phyloP scores from a whole-genome alignment of 2,329 filamentous ascomycete species.

The Penicillium italicum region DNA sequence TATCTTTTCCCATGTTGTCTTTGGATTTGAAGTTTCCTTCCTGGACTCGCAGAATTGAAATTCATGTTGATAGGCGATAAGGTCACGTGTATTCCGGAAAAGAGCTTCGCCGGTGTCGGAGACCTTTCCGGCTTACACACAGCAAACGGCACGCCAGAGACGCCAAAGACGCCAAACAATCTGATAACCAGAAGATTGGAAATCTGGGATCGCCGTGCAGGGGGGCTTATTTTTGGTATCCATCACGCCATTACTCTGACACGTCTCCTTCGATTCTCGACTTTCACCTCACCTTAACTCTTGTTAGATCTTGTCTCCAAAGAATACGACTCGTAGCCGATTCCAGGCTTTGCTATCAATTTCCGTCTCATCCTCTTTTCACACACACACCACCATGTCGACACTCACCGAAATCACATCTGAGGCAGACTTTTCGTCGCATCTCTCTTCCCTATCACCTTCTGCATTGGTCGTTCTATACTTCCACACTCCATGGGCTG shows the following conservation, averaged over 20 bases:
- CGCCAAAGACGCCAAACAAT: conserved; percentile 19
- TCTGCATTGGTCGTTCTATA: conserved; percentile 78
- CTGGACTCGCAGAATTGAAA: not conserved
- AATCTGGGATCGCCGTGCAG: conserved; percentile 20
- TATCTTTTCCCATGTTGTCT: conserved; percentile 22
- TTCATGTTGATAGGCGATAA: conserved; percentile 17
- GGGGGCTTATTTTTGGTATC: conserved; percentile 1
- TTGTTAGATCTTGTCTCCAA: not conserved
- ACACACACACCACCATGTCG: conserved; percentile 57
- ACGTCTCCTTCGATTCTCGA: conserved; percentile 7
- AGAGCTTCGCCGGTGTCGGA: not conserved
- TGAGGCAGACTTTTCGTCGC: conserved; percentile 68
- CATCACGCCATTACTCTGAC: conserved; percentile 26
- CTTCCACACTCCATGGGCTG: conserved; percentile 96
- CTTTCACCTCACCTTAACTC: not conserved
- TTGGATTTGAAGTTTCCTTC: not conserved
- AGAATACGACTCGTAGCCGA: not conserved
- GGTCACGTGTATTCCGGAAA: not conserved
- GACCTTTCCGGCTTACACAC: not conserved
- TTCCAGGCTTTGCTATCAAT: not conserved
- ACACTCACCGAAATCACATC: conserved; percentile 72
- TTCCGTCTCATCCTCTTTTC: not conserved
- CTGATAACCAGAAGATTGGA: conserved; percentile 30
- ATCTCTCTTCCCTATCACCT: conserved; percentile 62
- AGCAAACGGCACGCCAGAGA: not conserved